phyloP scores from a whole-genome alignment of 257 asterid genomes.

The Plantago ovata region DNA sequence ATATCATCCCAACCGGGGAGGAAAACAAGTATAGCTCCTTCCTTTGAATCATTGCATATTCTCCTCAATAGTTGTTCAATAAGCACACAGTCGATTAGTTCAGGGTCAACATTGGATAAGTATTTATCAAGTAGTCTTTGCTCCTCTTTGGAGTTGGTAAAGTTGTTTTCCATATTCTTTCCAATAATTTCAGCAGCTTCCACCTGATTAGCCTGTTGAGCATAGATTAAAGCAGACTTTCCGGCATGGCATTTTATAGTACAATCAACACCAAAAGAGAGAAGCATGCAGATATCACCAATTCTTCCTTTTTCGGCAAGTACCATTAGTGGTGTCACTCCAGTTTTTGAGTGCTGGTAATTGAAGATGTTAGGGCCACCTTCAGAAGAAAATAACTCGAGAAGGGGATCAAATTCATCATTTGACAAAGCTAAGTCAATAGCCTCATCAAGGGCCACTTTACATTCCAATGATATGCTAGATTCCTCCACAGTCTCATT shows the following conservation, averaged over 20 bases:
- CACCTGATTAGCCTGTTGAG: slow-evolving; percentile 45
- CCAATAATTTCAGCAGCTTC: slow-evolving; percentile 69
- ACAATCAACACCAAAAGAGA: slow-evolving; percentile 74
- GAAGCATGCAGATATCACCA: slow-evolving; percentile 82
- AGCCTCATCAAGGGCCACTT: slow-evolving; percentile 76
- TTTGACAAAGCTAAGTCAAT: slow-evolving; percentile 58
- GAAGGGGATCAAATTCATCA: slow-evolving; percentile 70
- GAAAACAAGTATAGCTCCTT: slow-evolving; percentile 88
- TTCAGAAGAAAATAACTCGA: slow-evolving; percentile 62
- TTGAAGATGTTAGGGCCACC: slow-evolving; percentile 44
- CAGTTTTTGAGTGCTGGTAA: slow-evolving; percentile 74
- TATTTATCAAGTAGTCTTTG: slow-evolving; percentile 64
- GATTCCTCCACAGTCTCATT: slow-evolving; percentile 32
- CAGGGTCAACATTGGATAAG: slow-evolving; percentile 60
- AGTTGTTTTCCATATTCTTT: slow-evolving; percentile 46
- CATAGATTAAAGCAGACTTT: slow-evolving; percentile 69
- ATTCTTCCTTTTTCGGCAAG: slow-evolving; percentile 76
- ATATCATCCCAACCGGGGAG: slow-evolving; percentile 99
- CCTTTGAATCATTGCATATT: slow-evolving; percentile 61
- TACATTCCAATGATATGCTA: slow-evolving; percentile 48
- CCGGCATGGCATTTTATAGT: slow-evolving; percentile 49
- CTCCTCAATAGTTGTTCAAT: slow-evolving; percentile 69
- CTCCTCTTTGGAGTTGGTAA: slow-evolving; percentile 44
- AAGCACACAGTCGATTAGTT: slow-evolving; percentile 67
- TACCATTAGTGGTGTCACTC: slow-evolving; percentile 86